Evolutionary conservation across 176 grass and related monocot species (phyloP), one percentile per base, ranked within the genome.

Genomic region (Tillandsia leiboldiana): DNA sequence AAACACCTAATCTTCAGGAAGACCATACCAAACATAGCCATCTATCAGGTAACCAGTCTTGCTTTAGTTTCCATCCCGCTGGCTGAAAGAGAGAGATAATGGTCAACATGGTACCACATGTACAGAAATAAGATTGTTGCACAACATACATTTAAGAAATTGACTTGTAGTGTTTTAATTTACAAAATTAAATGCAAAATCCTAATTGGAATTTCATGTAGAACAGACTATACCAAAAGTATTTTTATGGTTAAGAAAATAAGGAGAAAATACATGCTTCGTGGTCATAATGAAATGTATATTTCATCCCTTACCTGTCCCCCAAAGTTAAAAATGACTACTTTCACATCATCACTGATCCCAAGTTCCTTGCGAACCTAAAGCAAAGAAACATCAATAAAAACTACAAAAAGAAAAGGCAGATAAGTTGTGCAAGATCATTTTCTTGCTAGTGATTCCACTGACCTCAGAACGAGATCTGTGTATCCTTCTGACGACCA

Each of bases 281-380:
- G 33, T 6, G 33, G 33, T 42, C 33, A 5, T 6, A 33, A 42
- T 42, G 33, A 42, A 42, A 5, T 0, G 9, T 59, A 17, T 14
- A 17, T 17, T 59, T 59, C 20, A 59, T 17, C 54, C 17, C 54
- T 8, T 69, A 97, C 94, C 86, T 97, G 94, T 75, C 94, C 94
- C 49, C 89, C 94, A 75, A 97, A 97, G 72, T 97, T 97, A 79
- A 97, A 97, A 78, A 97, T 93, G 65, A 97, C 77, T 50, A 97
- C 79, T 83, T 97, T 97, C 64, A 86, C 82, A 83, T 93, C 84
- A 71, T 97, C 72, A 65, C 79, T 68, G 63, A 97, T 97, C 73
- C 89, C 89, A 24, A 97, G 78, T 85, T 90, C 84, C 69, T 86
- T 79, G 66, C 89, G 86, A 62, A 97, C 84, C 94, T 97, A 29